These are phyloP conservation scores for Periconia sp. DNA, from an alignment of 2,329 filamentous ascomycete genomes.

Conservation along the genomic window DNA sequence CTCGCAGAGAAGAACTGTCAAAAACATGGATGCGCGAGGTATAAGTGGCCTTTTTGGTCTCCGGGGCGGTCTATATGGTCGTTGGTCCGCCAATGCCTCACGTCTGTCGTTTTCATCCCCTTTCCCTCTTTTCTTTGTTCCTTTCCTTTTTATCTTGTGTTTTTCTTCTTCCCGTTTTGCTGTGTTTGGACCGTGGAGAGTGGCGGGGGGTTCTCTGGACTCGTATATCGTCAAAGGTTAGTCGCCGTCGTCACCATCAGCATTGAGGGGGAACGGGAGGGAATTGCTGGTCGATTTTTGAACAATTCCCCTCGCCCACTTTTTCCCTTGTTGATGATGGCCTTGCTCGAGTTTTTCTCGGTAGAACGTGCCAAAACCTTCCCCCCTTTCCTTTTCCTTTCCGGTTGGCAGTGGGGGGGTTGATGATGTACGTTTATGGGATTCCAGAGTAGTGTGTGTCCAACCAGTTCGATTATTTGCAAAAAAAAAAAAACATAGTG, in stretches of 20 bases:
- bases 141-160: not conserved
- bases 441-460: not conserved
- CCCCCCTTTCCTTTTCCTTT: not conserved
- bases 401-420: not conserved
- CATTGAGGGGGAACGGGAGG: no score
- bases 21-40: constrained; percentile 1
- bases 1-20: not conserved
- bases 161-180: not conserved
- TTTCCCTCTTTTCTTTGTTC: not conserved
- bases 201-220: not conserved
- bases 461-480: not conserved
- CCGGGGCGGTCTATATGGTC: not conserved
- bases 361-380: not conserved
- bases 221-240: not conserved
- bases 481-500: no score
- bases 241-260: not conserved
- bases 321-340: no score
- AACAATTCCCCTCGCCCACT: no score
- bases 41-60: not conserved
- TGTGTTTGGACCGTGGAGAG: not conserved
- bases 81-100: constrained; percentile 1
- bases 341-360: not conserved
- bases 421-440: not conserved
- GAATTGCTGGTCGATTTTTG: no score
- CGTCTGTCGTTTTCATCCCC: constrained; percentile 5